These are phyloP conservation scores for Candida dajiaensis DNA, from an alignment of 805 yeast genomes.

Conservation along the genomic window DNA sequence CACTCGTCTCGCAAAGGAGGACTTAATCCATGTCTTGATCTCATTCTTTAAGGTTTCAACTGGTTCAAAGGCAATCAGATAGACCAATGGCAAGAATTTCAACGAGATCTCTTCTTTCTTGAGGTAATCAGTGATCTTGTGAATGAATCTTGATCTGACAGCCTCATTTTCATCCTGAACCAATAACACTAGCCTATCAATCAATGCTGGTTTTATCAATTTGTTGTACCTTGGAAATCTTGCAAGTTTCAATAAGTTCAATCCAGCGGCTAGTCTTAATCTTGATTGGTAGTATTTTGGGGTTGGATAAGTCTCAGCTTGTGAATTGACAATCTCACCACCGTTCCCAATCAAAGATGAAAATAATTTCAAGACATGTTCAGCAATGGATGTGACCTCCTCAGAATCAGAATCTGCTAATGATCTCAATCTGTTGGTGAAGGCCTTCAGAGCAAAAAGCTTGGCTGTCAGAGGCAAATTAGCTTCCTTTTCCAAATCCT, in stretches of 20 bases:
- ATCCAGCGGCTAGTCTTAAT: constrained; percentile 64
- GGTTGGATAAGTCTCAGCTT: constrained; percentile 45
- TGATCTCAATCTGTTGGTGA: constrained; percentile 53
- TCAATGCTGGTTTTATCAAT: constrained; percentile 44
- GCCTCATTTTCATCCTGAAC: constrained; percentile 60
- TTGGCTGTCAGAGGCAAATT: constrained; percentile 40
- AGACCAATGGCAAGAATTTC: constrained; percentile 59
- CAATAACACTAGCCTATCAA: constrained; percentile 48
- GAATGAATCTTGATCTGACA: constrained; percentile 50
- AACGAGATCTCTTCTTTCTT: constrained; percentile 52
- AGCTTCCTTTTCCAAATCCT: constrained; percentile 27
- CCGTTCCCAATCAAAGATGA: constrained; percentile 63
- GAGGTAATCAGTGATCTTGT: constrained; percentile 43
- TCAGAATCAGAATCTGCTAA: constrained; percentile 24
- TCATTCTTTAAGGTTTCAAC: constrained; percentile 40
- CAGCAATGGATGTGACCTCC: constrained; percentile 39
- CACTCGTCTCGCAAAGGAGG: constrained; percentile 37
- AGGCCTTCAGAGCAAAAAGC: constrained; percentile 44
- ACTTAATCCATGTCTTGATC: constrained; percentile 65
- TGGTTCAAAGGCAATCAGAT: constrained; percentile 77
- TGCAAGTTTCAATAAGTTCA: constrained; percentile 58
- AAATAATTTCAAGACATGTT: constrained; percentile 62
- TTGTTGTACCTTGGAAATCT: constrained; percentile 45
- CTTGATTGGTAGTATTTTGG: constrained; percentile 57
- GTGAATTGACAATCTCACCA: constrained; percentile 61